Conservation (phyloP, 2,329 filamentous ascomycete species). For the Grosmannia huntii region DNA sequence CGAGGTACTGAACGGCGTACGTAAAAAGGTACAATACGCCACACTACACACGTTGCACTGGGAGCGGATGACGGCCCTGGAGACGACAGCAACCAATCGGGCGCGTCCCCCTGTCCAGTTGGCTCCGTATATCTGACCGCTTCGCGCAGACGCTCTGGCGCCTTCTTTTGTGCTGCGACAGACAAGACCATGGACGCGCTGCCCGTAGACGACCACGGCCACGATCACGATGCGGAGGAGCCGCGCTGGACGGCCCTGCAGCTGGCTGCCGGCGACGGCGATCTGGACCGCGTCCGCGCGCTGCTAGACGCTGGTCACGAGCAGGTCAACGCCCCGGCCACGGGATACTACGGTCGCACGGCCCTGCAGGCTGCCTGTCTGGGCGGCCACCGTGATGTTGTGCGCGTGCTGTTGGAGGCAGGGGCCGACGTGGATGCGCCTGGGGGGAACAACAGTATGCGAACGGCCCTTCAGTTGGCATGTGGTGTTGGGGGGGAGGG, state of each 20-base stretch:
- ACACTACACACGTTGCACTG: too few relatives aligned
- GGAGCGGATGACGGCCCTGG: too few relatives aligned
- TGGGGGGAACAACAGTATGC: constrained; percentile 21
- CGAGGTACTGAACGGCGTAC: too few relatives aligned
- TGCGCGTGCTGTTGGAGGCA: constrained; percentile 16
- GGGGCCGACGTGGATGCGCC: constrained; percentile 22
- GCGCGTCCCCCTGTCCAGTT: too few relatives aligned
- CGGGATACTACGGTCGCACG: constrained; percentile 22
- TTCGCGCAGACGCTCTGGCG: too few relatives aligned
- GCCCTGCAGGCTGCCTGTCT: constrained; percentile 24
- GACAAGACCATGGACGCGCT: too few relatives aligned
- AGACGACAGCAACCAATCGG: too few relatives aligned
- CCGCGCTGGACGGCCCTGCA: constrained; percentile 23
- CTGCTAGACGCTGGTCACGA: constrained; percentile 17
- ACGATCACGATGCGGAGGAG: background rate
- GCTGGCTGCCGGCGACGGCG: constrained; percentile 19
- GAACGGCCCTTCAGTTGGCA: constrained; percentile 24
- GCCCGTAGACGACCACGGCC: background rate
- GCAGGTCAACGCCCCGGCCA: constrained; percentile 19
- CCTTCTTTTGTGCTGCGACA: too few relatives aligned
- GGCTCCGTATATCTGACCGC: too few relatives aligned
- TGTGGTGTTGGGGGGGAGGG: background rate
- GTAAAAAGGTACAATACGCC: too few relatives aligned
- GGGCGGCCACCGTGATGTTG: constrained; percentile 15
- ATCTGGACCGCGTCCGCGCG: constrained; percentile 14